Percentiles rank a stretch among this genome's conserved stretches.
phyloP scores from a whole-genome alignment of 805 yeast genomes.

The Kuraishia ogatae region DNA sequence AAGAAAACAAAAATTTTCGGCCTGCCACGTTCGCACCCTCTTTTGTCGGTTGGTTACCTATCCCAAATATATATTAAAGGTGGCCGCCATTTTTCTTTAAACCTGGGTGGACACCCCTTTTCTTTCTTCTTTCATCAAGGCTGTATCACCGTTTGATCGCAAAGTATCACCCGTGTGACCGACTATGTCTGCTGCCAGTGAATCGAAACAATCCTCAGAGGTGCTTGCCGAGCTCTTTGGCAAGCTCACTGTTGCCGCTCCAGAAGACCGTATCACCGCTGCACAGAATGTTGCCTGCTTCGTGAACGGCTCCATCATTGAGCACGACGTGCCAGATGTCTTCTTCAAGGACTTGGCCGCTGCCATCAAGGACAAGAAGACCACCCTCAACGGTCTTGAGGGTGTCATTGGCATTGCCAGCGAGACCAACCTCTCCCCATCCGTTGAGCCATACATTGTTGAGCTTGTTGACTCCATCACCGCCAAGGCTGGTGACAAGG shows the following conservation, averaged over 20 bases:
- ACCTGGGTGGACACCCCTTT: background rate
- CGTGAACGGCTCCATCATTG: conserved; percentile 94
- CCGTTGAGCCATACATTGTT: conserved; percentile 94
- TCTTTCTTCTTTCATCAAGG: background rate
- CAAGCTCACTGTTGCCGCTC: conserved; percentile 82
- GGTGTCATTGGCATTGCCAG: conserved; percentile 84
- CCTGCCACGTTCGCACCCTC: background rate
- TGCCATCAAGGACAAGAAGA: conserved; percentile 78
- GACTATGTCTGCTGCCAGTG: conserved; percentile 30
- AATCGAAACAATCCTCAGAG: conserved; percentile 57
- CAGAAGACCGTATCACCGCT: conserved; percentile 77
- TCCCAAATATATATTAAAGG: background rate
- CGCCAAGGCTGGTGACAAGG: conserved; percentile 86
- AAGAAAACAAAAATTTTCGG: background rate
- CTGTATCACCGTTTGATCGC: conserved; percentile 1
- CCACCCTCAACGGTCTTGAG: conserved; percentile 70
- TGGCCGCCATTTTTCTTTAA: background rate
- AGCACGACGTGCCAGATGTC: conserved; percentile 92
- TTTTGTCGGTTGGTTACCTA: background rate
- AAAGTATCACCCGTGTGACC: background rate
- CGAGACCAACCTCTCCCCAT: conserved; percentile 69
- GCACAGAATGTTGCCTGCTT: conserved; percentile 87
- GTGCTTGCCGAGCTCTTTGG: conserved; percentile 91
- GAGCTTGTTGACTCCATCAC: conserved; percentile 63
- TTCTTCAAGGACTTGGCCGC: conserved; percentile 73